Evolutionary conservation across 371 early-diverging fungal species (phyloP), one percentile per base, ranked within the genome.

Genomic region (Mortierella sp.): DNA sequence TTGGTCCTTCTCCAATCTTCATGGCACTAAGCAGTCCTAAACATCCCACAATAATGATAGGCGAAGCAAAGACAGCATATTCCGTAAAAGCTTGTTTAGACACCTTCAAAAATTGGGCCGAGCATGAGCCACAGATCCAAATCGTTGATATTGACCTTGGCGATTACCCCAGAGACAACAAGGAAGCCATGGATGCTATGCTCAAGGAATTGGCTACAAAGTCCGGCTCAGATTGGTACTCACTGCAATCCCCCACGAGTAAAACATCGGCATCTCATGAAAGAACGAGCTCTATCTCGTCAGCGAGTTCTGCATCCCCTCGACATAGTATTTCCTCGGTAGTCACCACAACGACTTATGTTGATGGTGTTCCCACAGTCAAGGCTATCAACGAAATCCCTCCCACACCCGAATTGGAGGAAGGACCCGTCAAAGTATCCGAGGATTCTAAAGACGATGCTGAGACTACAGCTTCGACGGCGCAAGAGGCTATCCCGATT

Each of bases 161-260:
- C 32, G 67, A 81, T 50, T 81, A 76, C 28, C 82, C 82, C 36
- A 81, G 58, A 64, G 82, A 81, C 55, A 81, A 69, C 57, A 81
- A 75, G 28, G 67, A 76, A 57, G 82, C 72, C 48, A 65, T 70
- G 67, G 76, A 81, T 48, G 82, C 76, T 1, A 61, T 81, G 67
- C 63, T 81, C 8, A 60, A 76, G 50, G 72, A 76, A 52, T 21
- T 76, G 53, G 82, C 82, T 15, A 41, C 58, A 58, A 81, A 81
- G n/a, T 60, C 82, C 13, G 72, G 72, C 41, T 81, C 82, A 22
- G 82, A 81, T 38, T 81, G 82, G 82, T 81, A 66, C 38, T 55
- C 45, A 15, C 67, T 81, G 1, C 82, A 81, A 57, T 52, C 76
- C 5, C 69, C 80, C 1, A 28, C 63, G 8, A 63, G 66, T 3